Base-by-base conservation (phyloP, 257 asterid species). In the Linaria vulgaris region DNA sequence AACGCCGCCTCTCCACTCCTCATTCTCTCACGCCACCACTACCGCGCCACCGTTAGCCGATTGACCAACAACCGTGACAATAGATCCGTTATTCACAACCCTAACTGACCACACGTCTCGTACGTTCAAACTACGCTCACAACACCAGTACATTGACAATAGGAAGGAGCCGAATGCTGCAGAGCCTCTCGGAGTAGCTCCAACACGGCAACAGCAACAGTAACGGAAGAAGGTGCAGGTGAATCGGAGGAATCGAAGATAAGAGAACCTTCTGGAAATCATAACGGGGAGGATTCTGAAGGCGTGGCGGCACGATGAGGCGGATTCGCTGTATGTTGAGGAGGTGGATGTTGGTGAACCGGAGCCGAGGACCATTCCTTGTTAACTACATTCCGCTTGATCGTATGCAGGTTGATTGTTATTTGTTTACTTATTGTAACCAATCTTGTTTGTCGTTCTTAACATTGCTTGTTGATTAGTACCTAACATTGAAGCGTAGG, bases 261-360 rank as follows among this genome's bases (percentile, higher is more conserved):
- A 24, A 84, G 62, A 72, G 91, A 91, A 88, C 31, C 83, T 77
- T 13, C 79, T 91, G 86, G 98, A 91, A 56, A 61, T 91, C 10
- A 79, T 95, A 75, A 95, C 83, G 20, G 98, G 98, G 34, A 76
- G 72, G 72, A 82, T 91, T 63, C 49, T 79, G 48, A 84, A 75
- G 69, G 96, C 87, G 0, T 91, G 95, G 95, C 77, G 88, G 67
- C 98, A 91, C 38, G 95, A 81, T 52, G 98, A 91, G 78, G 98
- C 98, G 16, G 96, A 91, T 79, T 86, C 98, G 5, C 91, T 91
- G 27, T 91, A 84, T 68, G 98, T 91, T n/a, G 98, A 91, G 79
- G 95, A 91, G 81, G 96, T 91, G 24, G 98, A 91, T 50, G 87
- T 88, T 11, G 98, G 98, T 8, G 98, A 91, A 66, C 51, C 90